Conservation (phyloP, 2,329 filamentous ascomycete species). For the Tolypocladium pustulatum region DNA sequence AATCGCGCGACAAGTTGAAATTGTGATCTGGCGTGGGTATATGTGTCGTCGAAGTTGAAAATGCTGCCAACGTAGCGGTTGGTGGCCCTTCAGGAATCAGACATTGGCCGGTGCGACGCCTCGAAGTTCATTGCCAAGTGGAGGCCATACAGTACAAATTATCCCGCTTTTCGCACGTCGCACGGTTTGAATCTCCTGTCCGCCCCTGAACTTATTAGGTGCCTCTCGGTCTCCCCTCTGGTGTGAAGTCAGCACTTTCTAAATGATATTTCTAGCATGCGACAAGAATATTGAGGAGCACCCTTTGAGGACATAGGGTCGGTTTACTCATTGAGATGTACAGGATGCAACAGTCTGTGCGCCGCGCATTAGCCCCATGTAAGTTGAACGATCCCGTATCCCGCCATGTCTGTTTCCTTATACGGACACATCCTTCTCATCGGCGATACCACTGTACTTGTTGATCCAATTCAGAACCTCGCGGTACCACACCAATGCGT, state of each 20-base stretch:
- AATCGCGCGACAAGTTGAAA: neutral
- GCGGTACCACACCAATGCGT: slow-evolving; percentile 80
- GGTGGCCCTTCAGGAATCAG: neutral
- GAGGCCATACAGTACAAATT: neutral
- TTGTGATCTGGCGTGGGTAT: neutral
- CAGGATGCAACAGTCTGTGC: neutral
- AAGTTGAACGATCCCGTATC: neutral
- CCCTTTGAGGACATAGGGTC: neutral
- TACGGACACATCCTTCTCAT: slow-evolving; percentile 1
- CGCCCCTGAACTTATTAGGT: neutral
- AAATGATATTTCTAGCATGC: neutral
- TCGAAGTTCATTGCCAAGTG: neutral
- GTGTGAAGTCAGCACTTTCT: too few relatives aligned
- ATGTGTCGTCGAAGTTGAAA: neutral
- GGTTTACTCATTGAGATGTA: neutral
- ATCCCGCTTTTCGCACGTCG: neutral
- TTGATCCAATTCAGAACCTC: slow-evolving; percentile 75
- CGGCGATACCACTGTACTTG: slow-evolving; percentile 41
- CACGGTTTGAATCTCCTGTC: neutral
- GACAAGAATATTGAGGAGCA: too few relatives aligned
- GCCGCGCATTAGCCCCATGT: neutral
- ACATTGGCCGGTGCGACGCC: neutral
- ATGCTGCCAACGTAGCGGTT: neutral
- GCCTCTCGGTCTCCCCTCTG: too few relatives aligned
- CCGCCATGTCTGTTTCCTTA: neutral